Percentiles rank a stretch among this genome's conserved stretches.
phyloP scores from a whole-genome alignment of 2,329 filamentous ascomycete genomes.

The Pleoardoris graminearum region DNA sequence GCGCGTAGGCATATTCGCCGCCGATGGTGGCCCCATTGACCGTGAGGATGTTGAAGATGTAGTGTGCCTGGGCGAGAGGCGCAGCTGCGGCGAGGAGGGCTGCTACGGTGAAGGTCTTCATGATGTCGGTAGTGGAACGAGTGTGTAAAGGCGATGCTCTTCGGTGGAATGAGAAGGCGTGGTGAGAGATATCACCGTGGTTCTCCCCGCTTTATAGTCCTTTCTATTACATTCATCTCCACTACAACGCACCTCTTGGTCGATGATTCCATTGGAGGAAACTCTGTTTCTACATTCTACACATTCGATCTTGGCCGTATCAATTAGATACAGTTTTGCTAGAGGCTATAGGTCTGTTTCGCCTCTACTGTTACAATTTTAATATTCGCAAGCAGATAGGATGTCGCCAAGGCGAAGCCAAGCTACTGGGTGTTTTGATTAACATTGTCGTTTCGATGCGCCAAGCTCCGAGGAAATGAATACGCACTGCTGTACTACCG shows the following conservation, averaged over 20 bases:
- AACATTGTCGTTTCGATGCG: background rate
- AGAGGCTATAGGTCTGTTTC: too few species aligned
- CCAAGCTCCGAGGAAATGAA: constrained; percentile 3
- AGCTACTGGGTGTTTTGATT: background rate
- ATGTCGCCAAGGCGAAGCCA: background rate
- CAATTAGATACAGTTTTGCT: background rate
- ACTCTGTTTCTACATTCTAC: background rate
- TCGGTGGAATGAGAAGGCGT: background rate
- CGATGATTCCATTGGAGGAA: constrained; percentile 1
- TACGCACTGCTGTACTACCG: background rate
- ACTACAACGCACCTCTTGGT: too few species aligned
- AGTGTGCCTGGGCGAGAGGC: constrained; percentile 36
- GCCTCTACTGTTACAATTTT: background rate
- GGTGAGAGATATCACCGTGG: background rate
- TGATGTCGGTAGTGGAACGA: constrained; percentile 15
- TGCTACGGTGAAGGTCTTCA: constrained; percentile 36
- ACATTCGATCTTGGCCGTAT: background rate
- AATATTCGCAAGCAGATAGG: background rate
- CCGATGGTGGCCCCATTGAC: constrained; percentile 38
- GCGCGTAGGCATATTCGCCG: constrained; percentile 40
- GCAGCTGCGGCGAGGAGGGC: constrained; percentile 29
- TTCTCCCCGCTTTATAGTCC: background rate
- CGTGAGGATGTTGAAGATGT: constrained; percentile 44
- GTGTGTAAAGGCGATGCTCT: too few species aligned
- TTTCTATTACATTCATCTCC: background rate